Base-by-base conservation (phyloP, 305 asterid species). In the Ilex paraguariensis region DNA sequence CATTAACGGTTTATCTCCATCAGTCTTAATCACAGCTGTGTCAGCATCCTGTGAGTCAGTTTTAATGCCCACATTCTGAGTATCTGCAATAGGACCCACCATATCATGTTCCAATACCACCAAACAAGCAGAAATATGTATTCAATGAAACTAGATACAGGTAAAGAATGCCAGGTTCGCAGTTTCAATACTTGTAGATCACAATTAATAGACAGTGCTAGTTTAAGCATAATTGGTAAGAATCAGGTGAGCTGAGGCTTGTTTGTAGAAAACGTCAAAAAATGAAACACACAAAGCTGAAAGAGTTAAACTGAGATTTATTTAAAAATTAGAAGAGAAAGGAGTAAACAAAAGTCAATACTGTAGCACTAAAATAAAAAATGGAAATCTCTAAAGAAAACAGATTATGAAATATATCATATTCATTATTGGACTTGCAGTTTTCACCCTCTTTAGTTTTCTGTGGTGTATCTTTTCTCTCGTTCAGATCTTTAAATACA, bases 401-500 rank as follows among this genome's bases (percentile, higher is more conserved):
- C 6, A 4, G 42, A 36, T 36, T 36, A 8, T 36, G 28, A 36
- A 36, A 8, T 36, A 36, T 36, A 8, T 36, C 9, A 36, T 36
- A 36, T 36, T 36, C 9, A 36, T 8, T 4, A 36, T 36, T 36
- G 9, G 42, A 5, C 59, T 54, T 17, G 33, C 63, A 36, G 61
- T 16, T 54, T 51, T 54, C 62, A 80, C 87, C 90, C 73, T 77
- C 94, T 74, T 86, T 84, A 66, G 70, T 67, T 55, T 82, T 84
- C 69, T 72, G 80, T 60, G 74, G 62, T 17, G 67, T 65, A 61
- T 83, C 94, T 76, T 81, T 82, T 50, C 75, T 78, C 82, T 82
- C 87, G n/a, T 86, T 79, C 61, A 87, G 68, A 77, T 86, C 95
- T 78, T 76, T 80, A 62, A 81, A 90, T 52, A 93, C 97, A 33